Evolutionary conservation across 2,329 filamentous ascomycete species (phyloP).

Genomic region (Monosporascus sp.): DNA sequence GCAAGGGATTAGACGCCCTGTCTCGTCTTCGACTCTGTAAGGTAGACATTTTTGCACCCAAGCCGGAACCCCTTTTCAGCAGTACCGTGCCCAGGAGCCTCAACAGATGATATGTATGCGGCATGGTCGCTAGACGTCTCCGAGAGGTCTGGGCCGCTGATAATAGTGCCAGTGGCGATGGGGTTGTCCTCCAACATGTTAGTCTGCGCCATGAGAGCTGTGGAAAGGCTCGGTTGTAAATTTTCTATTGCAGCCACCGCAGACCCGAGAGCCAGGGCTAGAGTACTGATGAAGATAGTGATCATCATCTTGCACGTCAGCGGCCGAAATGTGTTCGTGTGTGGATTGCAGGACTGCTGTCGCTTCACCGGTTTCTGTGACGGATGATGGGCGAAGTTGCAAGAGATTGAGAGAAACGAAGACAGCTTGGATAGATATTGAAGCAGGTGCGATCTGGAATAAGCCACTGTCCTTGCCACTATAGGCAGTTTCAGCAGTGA

Average conservation of each 20-base stretch:
- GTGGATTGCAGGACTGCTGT: too few relatives aligned
- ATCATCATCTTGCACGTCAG: not conserved
- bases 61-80: not conserved
- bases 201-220: not conserved
- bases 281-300: not conserved
- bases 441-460: too few relatives aligned
- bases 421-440: too few relatives aligned
- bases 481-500: too few relatives aligned
- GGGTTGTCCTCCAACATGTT: not conserved
- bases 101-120: not conserved
- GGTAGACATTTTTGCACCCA: not conserved
- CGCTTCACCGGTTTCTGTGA: too few relatives aligned
- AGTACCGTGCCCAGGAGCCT: not conserved
- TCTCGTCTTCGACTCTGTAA: slow-evolving; percentile 1
- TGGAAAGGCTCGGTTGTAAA: not conserved
- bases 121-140: not conserved
- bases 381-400: too few relatives aligned
- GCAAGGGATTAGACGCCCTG: slow-evolving; percentile 5
- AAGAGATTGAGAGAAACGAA: too few relatives aligned
- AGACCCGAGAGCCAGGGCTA: not conserved
- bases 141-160: not conserved
- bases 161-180: not conserved
- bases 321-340: too few relatives aligned
- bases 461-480: too few relatives aligned
- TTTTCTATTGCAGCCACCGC: not conserved